phyloP scores from a whole-genome alignment of 2,329 filamentous ascomycete species.

The Neurospora crassa region DNA sequence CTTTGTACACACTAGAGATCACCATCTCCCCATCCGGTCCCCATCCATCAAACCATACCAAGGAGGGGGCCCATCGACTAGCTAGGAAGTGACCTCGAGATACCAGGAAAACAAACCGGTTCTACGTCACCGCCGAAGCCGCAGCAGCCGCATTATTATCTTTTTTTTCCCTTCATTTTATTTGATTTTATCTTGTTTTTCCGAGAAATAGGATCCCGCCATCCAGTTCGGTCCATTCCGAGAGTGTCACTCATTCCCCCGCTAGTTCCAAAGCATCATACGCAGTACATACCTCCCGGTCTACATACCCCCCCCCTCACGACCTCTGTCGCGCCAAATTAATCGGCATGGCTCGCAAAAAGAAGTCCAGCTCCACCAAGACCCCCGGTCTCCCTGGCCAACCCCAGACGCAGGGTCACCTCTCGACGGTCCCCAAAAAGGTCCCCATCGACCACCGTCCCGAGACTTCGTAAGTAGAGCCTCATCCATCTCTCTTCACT shows the following conservation, averaged over 20 bases:
- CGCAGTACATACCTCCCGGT: background rate
- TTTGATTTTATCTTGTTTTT: background rate
- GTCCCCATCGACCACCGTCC: background rate
- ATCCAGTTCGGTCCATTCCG: background rate
- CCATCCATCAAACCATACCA: background rate
- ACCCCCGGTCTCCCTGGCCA: background rate
- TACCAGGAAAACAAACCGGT: background rate
- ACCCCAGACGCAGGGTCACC: slow-evolving; percentile 1
- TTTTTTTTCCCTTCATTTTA: background rate
- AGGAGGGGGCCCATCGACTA: background rate
- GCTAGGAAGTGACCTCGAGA: background rate
- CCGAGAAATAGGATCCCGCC: background rate
- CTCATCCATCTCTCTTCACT: background rate
- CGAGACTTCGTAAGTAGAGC: background rate
- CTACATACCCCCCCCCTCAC: background rate
- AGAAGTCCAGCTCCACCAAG: background rate
- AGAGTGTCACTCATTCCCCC: background rate
- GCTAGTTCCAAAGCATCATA: background rate
- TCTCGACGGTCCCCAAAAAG: background rate
- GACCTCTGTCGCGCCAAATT: background rate
- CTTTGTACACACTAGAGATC: background rate
- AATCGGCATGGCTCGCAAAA: background rate
- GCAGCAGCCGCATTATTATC: background rate
- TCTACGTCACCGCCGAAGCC: background rate
- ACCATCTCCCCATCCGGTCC: background rate